Evolutionary conservation across 805 yeast species (phyloP), one percentile per base, ranked within the genome.

Genomic region (Jamesozyma lodderae): DNA sequence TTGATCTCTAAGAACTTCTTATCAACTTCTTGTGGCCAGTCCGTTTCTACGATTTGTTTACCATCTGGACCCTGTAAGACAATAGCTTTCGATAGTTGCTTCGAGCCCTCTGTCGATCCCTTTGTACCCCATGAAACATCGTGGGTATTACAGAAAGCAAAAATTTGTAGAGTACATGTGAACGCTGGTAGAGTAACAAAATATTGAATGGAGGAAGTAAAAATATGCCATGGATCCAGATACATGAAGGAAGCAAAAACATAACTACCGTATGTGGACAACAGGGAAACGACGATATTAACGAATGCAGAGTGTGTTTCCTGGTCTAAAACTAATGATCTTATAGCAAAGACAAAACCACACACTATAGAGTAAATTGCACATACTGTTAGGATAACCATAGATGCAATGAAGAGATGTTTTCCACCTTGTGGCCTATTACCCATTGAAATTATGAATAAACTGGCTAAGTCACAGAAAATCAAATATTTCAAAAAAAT

Each of bases 41-140:
- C 63, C 9, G 63, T 60, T 45, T 82, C 87, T 31, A 84, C 86
- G 28, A 86, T 81, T 55, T 83, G 88, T 44, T 79, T 81, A 37
- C 95, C 95, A 41, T 81, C 73, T 38, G 81, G 92, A 43, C 80
- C 80, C 54, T 82, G 79, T 35, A 75, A 79, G 44, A 84, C 81
- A 22, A 83, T 82, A 35, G 94, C 94, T 32, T 83, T 79, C 34
- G 94, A 88, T 26, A 80, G 67, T 43, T 75, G 81, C 46, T 75
- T 75, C 15, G 76, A 73, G 33, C 77, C 81, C 43, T 73, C 75
- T 46, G 80, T 82, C 43, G 88, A 96, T 48, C 98, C 98, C 59
- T 90, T 90, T 2, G 98, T 90, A 63, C 98, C 98, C 98, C 98
- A 90, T 4, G 41, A 38, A 36, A 92, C 95, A 68, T 90, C 98